Percentiles rank a stretch among this genome's conserved stretches.
Conservation (phyloP, 2,329 filamentous ascomycete genomes). For the Colletotrichum gigasporum region DNA sequence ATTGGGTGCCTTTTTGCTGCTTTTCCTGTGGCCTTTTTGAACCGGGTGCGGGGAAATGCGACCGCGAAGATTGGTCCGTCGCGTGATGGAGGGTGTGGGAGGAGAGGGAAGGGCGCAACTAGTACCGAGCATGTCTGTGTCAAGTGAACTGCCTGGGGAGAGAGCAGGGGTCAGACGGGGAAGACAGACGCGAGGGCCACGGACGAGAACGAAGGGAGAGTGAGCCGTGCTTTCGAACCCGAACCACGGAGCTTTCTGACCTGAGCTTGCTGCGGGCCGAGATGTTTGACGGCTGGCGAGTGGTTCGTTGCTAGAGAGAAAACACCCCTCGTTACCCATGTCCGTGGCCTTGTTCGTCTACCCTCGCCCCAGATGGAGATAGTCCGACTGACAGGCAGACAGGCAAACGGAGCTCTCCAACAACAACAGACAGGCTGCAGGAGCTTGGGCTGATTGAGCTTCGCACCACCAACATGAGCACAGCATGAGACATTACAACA, state of each 20-base stretch:
- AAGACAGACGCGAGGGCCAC: neutral
- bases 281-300: no score
- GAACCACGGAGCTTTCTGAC: no score
- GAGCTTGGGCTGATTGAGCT: neutral
- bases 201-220: neutral
- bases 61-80: slow-evolving; percentile 9
- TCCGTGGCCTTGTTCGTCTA: no score
- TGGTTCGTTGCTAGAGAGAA: no score
- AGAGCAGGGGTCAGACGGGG: neutral
- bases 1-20: neutral
- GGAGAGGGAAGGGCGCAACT: neutral
- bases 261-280: no score
- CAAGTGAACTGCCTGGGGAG: neutral
- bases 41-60: slow-evolving; percentile 7
- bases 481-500: slow-evolving; percentile 1
- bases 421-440: neutral
- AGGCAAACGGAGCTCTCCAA: neutral
- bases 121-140: neutral
- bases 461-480: slow-evolving; percentile 1
- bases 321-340: no score
- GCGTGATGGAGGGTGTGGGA: neutral
- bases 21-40: neutral
- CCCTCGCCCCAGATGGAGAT: neutral
- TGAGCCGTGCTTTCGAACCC: no score
- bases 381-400: neutral